These are phyloP conservation scores for Pouteria campechiana DNA, from an alignment of 179 eudicot species.

Conservation along the genomic window DNA sequence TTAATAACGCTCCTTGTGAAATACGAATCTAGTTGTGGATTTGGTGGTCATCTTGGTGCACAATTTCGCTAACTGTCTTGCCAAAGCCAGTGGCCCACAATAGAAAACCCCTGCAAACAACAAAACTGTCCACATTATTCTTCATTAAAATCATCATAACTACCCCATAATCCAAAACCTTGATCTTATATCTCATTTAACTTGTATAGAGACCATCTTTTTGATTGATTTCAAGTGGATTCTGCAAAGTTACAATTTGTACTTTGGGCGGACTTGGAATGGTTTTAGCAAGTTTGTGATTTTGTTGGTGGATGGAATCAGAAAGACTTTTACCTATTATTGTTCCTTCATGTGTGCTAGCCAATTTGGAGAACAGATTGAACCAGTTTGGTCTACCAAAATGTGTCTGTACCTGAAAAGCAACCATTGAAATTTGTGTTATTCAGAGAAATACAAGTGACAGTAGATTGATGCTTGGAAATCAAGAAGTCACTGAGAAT, in stretches of 20 bases:
- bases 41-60: slow-evolving; percentile 33
- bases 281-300: too few species aligned
- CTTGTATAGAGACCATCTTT: too few species aligned
- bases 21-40: slow-evolving; percentile 32
- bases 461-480: too few species aligned
- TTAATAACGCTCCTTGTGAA: slow-evolving; percentile 34
- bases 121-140: background rate
- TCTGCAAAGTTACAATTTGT: too few species aligned
- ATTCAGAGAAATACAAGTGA: too few species aligned
- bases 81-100: slow-evolving; percentile 23
- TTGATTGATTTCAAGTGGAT: too few species aligned
- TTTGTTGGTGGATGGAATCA: too few species aligned
- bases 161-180: background rate
- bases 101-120: slow-evolving; percentile 33
- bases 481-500: too few species aligned
- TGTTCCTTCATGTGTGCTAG: slow-evolving; percentile 15
- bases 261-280: too few species aligned
- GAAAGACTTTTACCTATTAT: slow-evolving; percentile 21
- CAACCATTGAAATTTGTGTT: too few species aligned
- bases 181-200: background rate
- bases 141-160: too few species aligned
- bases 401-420: slow-evolving; percentile 23
- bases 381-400: slow-evolving; percentile 33
- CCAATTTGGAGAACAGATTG: slow-evolving; percentile 20
- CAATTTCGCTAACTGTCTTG: slow-evolving; percentile 20